phyloP scores from a whole-genome alignment of 1,284 basidiomycete species.

The Rhizoctonia solani region DNA sequence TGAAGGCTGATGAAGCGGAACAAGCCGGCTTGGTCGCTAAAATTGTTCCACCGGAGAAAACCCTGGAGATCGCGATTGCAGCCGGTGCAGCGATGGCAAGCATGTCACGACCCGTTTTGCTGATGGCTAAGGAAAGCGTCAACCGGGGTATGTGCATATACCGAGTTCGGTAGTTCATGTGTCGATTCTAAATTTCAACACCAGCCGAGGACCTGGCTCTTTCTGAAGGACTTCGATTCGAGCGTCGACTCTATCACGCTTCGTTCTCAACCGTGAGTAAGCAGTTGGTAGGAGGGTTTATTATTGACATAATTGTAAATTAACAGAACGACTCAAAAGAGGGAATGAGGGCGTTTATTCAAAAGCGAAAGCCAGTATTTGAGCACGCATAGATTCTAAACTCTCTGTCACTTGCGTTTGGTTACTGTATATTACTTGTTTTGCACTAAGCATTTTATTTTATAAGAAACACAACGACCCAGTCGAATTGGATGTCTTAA shows the following conservation, averaged over 20 bases:
- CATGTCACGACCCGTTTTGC: constrained; percentile 34
- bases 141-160: constrained; percentile 29
- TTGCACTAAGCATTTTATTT: background rate
- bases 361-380: constrained; percentile 31
- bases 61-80: constrained; percentile 33
- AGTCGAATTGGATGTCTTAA: too few relatives aligned
- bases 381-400: background rate
- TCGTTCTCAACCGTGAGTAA: constrained; percentile 24
- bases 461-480: too few relatives aligned
- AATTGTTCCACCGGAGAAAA: constrained; percentile 26
- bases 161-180: background rate
- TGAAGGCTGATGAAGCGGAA: constrained; percentile 35
- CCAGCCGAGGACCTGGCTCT: constrained; percentile 27
- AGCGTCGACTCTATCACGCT: constrained; percentile 35
- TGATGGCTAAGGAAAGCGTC: constrained; percentile 37
- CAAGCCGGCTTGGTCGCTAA: constrained; percentile 34
- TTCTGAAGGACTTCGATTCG: constrained; percentile 30
- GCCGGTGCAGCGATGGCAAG: constrained; percentile 29
- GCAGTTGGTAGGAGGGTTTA: background rate
- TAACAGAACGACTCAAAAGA: constrained; percentile 34
- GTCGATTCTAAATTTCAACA: background rate
- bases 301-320: background rate
- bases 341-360: constrained; percentile 36
- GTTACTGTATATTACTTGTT: background rate
- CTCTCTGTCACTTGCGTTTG: background rate